These are phyloP conservation scores for Globisporangium emineosum DNA, from an alignment of 352 stramenopile genomes.

Conservation along the genomic window DNA sequence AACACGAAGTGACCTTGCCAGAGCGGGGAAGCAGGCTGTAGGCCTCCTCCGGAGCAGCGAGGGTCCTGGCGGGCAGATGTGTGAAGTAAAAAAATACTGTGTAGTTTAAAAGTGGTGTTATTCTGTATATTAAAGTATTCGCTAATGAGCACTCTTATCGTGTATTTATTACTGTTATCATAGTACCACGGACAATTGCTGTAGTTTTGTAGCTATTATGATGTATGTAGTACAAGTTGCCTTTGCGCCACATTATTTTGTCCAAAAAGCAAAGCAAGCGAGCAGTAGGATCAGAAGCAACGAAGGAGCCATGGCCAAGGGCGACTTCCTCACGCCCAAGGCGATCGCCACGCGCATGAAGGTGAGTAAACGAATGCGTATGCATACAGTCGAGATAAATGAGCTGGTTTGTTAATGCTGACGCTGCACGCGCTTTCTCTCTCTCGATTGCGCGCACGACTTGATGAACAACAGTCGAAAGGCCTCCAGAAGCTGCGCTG, in stretches of 20 bases:
- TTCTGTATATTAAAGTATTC: too few relatives aligned
- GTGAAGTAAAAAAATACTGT: too few relatives aligned
- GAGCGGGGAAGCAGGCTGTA: too few relatives aligned
- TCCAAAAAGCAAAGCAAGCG: background rate
- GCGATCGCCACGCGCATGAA: conserved; percentile 87
- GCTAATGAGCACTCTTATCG: too few relatives aligned
- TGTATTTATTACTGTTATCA: too few relatives aligned
- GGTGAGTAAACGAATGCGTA: conserved; percentile 23
- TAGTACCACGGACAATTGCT: too few relatives aligned
- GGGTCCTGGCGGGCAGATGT: too few relatives aligned
- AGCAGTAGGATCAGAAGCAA: background rate
- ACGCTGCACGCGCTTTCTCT: background rate
- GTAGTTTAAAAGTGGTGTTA: too few relatives aligned
- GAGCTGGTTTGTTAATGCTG: background rate
- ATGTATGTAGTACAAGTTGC: background rate
- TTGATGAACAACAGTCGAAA: conserved; percentile 64
- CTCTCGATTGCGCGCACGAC: background rate
- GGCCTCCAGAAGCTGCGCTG: conserved; percentile 98
- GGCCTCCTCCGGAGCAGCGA: too few relatives aligned
- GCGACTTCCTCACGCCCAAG: conserved; percentile 85
- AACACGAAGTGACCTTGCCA: too few relatives aligned
- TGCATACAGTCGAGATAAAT: background rate
- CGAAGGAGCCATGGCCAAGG: conserved; percentile 64
- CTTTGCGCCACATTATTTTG: background rate
- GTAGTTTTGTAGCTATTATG: background rate